These are phyloP conservation scores for Backusella macrospora DNA, from an alignment of 192 early-diverging fungal species.

Conservation along the genomic window DNA sequence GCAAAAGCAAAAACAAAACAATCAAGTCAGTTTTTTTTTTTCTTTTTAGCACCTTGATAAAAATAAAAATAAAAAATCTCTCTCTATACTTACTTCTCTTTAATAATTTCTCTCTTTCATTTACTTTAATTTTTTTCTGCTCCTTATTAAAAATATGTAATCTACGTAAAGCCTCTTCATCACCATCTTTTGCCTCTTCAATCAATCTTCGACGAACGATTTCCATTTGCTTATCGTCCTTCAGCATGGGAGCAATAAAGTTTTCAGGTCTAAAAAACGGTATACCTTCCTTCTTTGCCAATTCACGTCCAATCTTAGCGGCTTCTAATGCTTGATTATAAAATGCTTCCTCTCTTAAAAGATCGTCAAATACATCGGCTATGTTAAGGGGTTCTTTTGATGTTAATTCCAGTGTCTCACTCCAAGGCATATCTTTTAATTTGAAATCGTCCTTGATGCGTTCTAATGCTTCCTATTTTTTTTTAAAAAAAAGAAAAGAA, in stretches of 20 bases:
- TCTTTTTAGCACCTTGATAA: neutral
- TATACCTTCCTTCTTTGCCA: slow-evolving; percentile 61
- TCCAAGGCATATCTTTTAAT: slow-evolving; percentile 63
- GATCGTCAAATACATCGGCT: slow-evolving; percentile 78
- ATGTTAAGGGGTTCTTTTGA: slow-evolving; percentile 51
- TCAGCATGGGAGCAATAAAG: slow-evolving; percentile 98
- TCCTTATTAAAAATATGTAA: slow-evolving; percentile 95
- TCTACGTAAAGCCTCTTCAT: slow-evolving; percentile 82
- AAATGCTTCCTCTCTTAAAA: slow-evolving; percentile 91
- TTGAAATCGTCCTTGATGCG: slow-evolving; percentile 62
- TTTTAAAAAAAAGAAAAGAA: neutral
- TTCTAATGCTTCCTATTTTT: slow-evolving; percentile 53
- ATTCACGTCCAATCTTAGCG: slow-evolving; percentile 62
- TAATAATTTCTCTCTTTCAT: slow-evolving; percentile 79
- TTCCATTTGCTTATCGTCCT: slow-evolving; percentile 90
- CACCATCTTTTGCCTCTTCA: slow-evolving; percentile 77
- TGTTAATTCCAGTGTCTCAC: slow-evolving; percentile 65
- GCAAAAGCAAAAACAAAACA: slow-evolving; percentile 5
- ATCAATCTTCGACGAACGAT: slow-evolving; percentile 64
- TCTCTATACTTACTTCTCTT: slow-evolving; percentile 71
- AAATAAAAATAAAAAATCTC: neutral
- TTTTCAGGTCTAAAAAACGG: slow-evolving; percentile 84
- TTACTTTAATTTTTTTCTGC: slow-evolving; percentile 77
- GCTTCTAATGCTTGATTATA: slow-evolving; percentile 88
- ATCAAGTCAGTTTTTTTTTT: no score